Percentiles rank a stretch among this genome's conserved stretches.
These are phyloP conservation scores for Detonula confervacea DNA, from an alignment of 352 stramenopile genomes.

Conservation along the genomic window DNA sequence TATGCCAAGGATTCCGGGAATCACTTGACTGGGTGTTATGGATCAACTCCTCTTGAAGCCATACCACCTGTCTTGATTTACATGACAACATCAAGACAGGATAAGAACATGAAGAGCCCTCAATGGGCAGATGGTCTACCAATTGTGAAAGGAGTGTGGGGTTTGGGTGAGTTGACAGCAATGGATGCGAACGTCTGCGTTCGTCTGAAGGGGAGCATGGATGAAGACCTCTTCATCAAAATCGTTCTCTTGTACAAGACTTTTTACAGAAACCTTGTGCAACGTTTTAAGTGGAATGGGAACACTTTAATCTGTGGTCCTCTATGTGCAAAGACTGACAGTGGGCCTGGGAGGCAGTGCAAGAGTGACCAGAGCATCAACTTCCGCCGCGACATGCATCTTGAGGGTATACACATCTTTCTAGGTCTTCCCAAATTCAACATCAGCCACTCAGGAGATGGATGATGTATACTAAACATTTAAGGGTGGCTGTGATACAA, in stretches of 20 bases:
- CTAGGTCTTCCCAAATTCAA: slow-evolving; percentile 5
- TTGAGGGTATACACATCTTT: not conserved
- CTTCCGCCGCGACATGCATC: slow-evolving; percentile 6
- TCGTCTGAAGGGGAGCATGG: not conserved
- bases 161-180: not conserved
- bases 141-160: not conserved
- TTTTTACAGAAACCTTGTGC: not conserved
- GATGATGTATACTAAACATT: slow-evolving; percentile 1
- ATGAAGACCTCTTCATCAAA: not conserved
- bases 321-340: slow-evolving; percentile 2
- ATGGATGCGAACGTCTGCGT: not conserved
- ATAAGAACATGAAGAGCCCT: not conserved
- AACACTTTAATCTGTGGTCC: not conserved
- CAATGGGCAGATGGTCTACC: not conserved
- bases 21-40: not conserved
- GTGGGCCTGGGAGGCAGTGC: too few relatives aligned
- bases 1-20: not conserved
- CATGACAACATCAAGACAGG: not conserved
- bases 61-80: slow-evolving; percentile 4
- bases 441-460: slow-evolving; percentile 3
- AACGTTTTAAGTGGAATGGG: not conserved
- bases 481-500: not conserved
- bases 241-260: not conserved
- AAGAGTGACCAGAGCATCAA: not conserved
- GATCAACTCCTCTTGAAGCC: not conserved